phyloP scores from a whole-genome alignment of 176 grass and related monocot genomes.

The Oryza meridionalis region DNA sequence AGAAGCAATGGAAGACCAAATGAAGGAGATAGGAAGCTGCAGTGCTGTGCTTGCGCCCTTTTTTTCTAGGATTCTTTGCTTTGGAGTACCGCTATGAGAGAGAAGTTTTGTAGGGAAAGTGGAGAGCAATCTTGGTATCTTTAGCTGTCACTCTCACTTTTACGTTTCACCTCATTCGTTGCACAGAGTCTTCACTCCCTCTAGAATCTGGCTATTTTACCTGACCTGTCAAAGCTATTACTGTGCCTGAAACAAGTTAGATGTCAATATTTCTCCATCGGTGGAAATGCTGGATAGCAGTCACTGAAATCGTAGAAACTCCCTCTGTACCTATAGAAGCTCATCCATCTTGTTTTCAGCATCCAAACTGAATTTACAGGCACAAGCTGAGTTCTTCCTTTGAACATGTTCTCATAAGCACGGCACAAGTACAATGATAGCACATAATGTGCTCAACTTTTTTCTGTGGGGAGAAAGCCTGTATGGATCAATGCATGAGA shows the following conservation, averaged over 20 bases:
- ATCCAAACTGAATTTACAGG: neutral
- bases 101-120: neutral
- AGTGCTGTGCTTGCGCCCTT: neutral
- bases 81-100: neutral
- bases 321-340: neutral
- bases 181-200: neutral
- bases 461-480: constrained; percentile 2
- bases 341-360: neutral
- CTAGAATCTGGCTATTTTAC: neutral
- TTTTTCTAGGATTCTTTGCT: constrained; percentile 45
- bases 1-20: constrained; percentile 5
- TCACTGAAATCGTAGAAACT: neutral
- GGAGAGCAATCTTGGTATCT: neutral
- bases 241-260: neutral
- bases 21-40: constrained; percentile 15
- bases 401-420: neutral
- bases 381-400: neutral
- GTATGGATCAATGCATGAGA: neutral
- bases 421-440: constrained; percentile 3
- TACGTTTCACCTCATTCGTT: neutral
- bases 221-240: neutral
- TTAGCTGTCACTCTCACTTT: constrained; percentile 24
- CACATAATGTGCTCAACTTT: constrained; percentile 30
- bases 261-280: neutral
- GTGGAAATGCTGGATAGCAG: neutral